These are phyloP conservation scores for Hondaea fermentalgiana DNA, from an alignment of 108 stramenopile species.

Conservation along the genomic window DNA sequence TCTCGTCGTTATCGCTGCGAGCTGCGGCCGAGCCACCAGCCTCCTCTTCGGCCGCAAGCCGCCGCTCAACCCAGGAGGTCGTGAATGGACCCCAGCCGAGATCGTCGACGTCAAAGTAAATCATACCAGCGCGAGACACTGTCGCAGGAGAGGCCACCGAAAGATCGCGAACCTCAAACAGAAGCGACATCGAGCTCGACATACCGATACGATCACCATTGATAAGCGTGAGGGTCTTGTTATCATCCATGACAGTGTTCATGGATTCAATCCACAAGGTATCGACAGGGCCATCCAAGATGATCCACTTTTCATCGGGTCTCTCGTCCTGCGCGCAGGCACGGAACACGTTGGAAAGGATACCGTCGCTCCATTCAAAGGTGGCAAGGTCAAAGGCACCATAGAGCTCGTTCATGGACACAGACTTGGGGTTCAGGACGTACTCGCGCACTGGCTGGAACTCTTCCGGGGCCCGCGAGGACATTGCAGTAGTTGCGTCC, in stretches of 20 bases:
- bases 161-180: slow-evolving; percentile 61
- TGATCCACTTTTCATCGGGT: slow-evolving; percentile 55
- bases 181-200: slow-evolving; percentile 48
- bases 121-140: slow-evolving; percentile 63
- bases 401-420: slow-evolving; percentile 57
- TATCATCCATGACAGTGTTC: slow-evolving; percentile 68
- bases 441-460: slow-evolving; percentile 29
- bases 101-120: slow-evolving; percentile 52
- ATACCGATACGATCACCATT: slow-evolving; percentile 62
- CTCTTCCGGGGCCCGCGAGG: slow-evolving; percentile 37
- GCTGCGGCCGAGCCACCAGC: not conserved
- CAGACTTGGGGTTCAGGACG: slow-evolving; percentile 54
- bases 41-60: slow-evolving; percentile 35
- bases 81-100: slow-evolving; percentile 51
- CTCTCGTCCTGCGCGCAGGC: slow-evolving; percentile 50
- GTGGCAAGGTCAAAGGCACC: slow-evolving; percentile 58
- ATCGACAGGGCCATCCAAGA: slow-evolving; percentile 62
- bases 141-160: slow-evolving; percentile 59
- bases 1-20: not conserved
- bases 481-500: slow-evolving; percentile 40
- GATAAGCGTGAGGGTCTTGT: slow-evolving; percentile 66
- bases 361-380: slow-evolving; percentile 60
- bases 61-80: slow-evolving; percentile 35
- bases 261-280: slow-evolving; percentile 63
- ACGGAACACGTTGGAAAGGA: slow-evolving; percentile 58